Evolutionary conservation across 495 filamentous ascomycete genomes (phyloP).

Genomic region (Penicillium angulare): DNA sequence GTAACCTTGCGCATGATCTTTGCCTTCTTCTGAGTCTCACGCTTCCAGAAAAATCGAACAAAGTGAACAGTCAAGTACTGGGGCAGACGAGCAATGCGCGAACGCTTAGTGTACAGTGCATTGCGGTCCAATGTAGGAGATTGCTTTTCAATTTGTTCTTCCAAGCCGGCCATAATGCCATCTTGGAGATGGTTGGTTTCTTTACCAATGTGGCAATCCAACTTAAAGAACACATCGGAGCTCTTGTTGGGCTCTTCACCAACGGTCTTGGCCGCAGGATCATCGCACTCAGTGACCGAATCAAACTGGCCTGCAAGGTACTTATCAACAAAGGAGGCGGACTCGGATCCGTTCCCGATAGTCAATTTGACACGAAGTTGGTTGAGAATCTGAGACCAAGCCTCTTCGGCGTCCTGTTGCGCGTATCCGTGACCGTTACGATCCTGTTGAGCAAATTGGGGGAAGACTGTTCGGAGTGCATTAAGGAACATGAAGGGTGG

Average conservation of each 20-base stretch:
- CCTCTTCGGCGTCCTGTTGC: constrained; percentile 97
- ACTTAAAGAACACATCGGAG: constrained; percentile 81
- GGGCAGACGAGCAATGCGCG: constrained; percentile 81
- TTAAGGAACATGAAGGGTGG: constrained; percentile 82
- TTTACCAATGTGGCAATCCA: constrained; percentile 88
- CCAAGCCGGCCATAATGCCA: constrained; percentile 75
- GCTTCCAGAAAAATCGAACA: constrained; percentile 97
- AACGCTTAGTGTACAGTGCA: constrained; percentile 83
- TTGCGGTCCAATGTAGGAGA: constrained; percentile 76
- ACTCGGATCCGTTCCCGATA: constrained; percentile 53
- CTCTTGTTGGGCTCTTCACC: constrained; percentile 67
- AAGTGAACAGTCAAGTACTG: constrained; percentile 97
- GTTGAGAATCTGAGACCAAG: constrained; percentile 94
- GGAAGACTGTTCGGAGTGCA: constrained; percentile 74
- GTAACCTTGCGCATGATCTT: constrained; percentile 99
- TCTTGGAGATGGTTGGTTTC: constrained; percentile 88
- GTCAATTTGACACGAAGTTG: constrained; percentile 79
- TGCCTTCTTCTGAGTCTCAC: constrained; percentile 91
- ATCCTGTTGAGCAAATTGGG: constrained; percentile 90
- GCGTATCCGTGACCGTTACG: constrained; percentile 81
- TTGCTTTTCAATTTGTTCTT: constrained; percentile 87
- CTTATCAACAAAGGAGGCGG: constrained; percentile 78
- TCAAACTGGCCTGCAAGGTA: constrained; percentile 82
- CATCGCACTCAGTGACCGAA: constrained; percentile 77
- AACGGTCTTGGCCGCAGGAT: constrained; percentile 69